Conservation (phyloP, 1,139 yeast genomes). For the Kodamaea plutei region DNA sequence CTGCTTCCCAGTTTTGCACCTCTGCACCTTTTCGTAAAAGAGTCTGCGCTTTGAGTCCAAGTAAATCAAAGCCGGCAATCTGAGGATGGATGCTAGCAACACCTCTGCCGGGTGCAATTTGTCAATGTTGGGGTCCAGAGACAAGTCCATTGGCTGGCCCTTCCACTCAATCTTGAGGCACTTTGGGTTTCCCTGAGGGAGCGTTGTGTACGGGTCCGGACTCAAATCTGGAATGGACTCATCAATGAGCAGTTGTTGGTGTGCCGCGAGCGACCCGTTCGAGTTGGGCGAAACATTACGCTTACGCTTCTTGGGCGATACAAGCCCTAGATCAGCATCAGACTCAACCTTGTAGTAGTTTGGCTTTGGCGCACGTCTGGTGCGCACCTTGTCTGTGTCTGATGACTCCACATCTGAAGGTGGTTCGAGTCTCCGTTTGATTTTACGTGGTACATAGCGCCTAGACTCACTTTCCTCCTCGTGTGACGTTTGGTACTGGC, state of each 20-base stretch:
- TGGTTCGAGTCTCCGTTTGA: conserved; percentile 10
- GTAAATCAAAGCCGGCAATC: conserved; percentile 84
- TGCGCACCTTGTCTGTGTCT: conserved; percentile 48
- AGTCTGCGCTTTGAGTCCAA: conserved; percentile 89
- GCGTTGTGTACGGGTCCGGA: conserved; percentile 54
- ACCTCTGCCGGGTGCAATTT: conserved; percentile 89
- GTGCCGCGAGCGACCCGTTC: conserved; percentile 30
- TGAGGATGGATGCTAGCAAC: conserved; percentile 78
- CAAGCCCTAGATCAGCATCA: conserved; percentile 12
- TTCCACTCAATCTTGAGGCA: conserved; percentile 93
- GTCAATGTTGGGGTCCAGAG: conserved; percentile 64
- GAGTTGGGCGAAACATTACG: conserved; percentile 33
- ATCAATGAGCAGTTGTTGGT: conserved; percentile 49
- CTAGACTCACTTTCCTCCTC: conserved; percentile 8
- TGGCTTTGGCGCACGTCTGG: conserved; percentile 49
- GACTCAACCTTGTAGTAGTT: conserved; percentile 7
- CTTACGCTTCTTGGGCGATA: conserved; percentile 27
- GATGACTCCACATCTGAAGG: conserved; percentile 30
- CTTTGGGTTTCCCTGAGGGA: conserved; percentile 63
- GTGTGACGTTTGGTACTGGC: conserved; percentile 36
- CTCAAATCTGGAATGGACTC: conserved; percentile 68
- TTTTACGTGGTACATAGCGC: conserved; percentile 11
- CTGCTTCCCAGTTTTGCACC: conserved; percentile 70
- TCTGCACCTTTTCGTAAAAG: conserved; percentile 80
- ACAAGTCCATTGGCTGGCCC: conserved; percentile 93